phyloP scores from a whole-genome alignment of 495 filamentous ascomycete genomes.

The Aspergillus hancockii region DNA sequence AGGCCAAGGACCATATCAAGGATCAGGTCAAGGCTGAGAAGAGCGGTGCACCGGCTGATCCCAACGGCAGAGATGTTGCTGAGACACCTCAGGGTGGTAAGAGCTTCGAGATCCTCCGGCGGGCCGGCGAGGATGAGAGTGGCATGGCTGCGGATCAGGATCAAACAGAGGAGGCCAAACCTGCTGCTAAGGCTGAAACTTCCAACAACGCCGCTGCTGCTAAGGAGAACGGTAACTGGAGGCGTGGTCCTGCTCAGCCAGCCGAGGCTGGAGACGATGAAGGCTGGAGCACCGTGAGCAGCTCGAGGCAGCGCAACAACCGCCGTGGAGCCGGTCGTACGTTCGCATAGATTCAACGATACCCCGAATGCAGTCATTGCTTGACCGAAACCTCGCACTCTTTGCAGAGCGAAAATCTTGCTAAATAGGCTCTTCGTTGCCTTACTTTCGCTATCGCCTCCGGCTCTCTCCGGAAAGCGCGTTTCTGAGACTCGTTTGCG shows the following conservation, averaged over 20 bases:
- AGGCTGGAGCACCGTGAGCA: slow-evolving; percentile 75
- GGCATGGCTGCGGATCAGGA: slow-evolving; percentile 40
- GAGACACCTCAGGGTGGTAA: slow-evolving; percentile 45
- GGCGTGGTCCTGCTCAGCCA: slow-evolving; percentile 28
- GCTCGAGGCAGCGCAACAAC: slow-evolving; percentile 54
- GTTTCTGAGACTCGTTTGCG: background rate
- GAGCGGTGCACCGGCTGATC: slow-evolving; percentile 39
- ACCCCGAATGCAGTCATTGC: slow-evolving; percentile 36
- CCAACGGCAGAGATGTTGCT: slow-evolving; percentile 47
- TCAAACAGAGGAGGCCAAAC: slow-evolving; percentile 22
- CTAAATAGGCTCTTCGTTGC: slow-evolving; percentile 16
- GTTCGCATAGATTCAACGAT: slow-evolving; percentile 50
- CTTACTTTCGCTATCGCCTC: slow-evolving; percentile 12
- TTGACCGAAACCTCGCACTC: slow-evolving; percentile 21
- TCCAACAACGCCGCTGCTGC: slow-evolving; percentile 43
- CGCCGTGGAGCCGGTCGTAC: slow-evolving; percentile 51
- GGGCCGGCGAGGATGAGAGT: slow-evolving; percentile 48
- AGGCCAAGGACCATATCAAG: too few relatives aligned
- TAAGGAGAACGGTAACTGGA: slow-evolving; percentile 44
- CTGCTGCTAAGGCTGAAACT: slow-evolving; percentile 34
- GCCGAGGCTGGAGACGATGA: slow-evolving; percentile 58
- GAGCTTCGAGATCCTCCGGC: slow-evolving; percentile 57
- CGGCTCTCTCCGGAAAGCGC: slow-evolving; percentile 1
- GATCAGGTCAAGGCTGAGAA: slow-evolving; percentile 56
- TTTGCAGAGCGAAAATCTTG: slow-evolving; percentile 4